Evolutionary conservation across 2,329 filamentous ascomycete species (phyloP), one percentile per base, ranked within the genome.

Genomic region (Trichoderma gracile): DNA sequence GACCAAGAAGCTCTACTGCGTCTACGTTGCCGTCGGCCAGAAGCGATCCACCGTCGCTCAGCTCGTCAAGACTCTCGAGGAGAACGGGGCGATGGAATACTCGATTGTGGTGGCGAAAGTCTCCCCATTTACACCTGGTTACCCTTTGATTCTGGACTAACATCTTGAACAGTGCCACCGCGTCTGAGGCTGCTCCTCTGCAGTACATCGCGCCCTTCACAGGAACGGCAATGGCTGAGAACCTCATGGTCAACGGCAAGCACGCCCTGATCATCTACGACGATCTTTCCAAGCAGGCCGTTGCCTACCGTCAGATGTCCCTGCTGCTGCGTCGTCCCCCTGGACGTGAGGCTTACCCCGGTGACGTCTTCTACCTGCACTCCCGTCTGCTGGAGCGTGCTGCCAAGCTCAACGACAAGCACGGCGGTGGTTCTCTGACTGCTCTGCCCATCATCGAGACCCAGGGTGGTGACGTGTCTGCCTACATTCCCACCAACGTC

Each of bases 51-150:
- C 95, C 73, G 94, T 99, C 74, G 95, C 95, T 72, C 95, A 99
- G 87, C 89, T 99, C 75, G 95, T 99, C 86, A 93, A 98, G 91
- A 98, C 95, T 70, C 92, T 99, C 66, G 94, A 98, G 88, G 94
- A 98, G 90, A 97, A 97, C 81, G 93, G 98, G 75, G 93, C 95
- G 78, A 96, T 99, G 93, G 97, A 97, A 86, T 99, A 98, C 88
- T 89, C 85, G 71, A 88, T 97, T 71, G 80, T 99, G 70, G 92
- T 98, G 71, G 95, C 95, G 27, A 30, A 30, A 9, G 27, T 30
- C 27, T 30, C 27, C 27, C 27, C 27, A 2, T 30, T 30, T 9
- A 9, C 27, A 30, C 27, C 7, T 9, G 27, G 1, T 9, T 10
- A 30, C 7, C 27, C 27, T 30, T 30, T 30, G 27, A 30, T 30